Conservation (phyloP, 164 flowering plant species). For the Magnolia officinalis region DNA sequence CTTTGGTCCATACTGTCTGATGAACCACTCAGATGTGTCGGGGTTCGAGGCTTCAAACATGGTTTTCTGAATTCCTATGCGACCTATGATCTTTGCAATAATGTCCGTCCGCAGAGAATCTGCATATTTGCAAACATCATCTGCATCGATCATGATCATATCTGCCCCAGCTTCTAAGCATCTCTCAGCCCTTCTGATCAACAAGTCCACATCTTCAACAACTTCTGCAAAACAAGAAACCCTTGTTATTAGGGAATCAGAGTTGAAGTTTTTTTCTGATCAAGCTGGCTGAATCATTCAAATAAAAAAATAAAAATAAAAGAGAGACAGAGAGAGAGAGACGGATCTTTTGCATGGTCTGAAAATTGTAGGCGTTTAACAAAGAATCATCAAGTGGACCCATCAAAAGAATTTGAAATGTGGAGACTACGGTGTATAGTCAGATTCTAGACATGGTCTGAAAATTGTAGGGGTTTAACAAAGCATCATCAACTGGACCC, state of each 20-base stretch:
- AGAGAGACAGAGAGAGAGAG: too few species aligned
- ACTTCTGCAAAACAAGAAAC: conserved; percentile 38
- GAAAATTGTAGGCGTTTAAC: neutral
- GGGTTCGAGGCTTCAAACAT: conserved; percentile 90
- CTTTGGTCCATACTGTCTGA: conserved; percentile 80
- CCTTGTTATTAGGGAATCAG: neutral
- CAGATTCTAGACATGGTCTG: neutral
- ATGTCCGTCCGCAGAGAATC: conserved; percentile 68
- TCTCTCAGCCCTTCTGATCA: conserved; percentile 89
- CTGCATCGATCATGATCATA: conserved; percentile 94
- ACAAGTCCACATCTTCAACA: conserved; percentile 79
- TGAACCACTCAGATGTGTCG: conserved; percentile 76
- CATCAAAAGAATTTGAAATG: neutral
- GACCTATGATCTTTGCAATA: conserved; percentile 77
- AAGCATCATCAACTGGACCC: neutral
- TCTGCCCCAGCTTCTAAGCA: conserved; percentile 98
- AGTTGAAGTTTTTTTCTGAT: neutral
- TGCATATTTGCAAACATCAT: conserved; percentile 64
- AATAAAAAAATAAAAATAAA: neutral
- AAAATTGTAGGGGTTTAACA: neutral
- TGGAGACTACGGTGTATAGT: neutral
- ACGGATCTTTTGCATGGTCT: neutral
- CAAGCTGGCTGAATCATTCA: neutral
- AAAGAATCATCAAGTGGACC: neutral
- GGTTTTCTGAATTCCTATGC: conserved; percentile 90